phyloP scores from a whole-genome alignment of 768 basidiomycete genomes.

The Termitomyces sp. region DNA sequence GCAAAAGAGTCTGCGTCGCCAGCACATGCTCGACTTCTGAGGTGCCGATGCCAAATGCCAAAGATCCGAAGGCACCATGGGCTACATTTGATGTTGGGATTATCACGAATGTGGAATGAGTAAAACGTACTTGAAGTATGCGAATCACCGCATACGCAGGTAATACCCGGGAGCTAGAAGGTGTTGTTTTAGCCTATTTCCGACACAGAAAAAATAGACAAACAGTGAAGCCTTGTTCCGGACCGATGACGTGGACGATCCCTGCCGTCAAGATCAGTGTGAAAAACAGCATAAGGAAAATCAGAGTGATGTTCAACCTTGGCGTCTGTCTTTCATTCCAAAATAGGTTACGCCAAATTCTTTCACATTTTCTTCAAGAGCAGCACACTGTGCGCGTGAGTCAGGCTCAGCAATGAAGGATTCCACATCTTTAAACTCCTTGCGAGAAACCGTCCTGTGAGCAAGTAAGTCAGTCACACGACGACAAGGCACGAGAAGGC shows the following conservation, averaged over 20 bases:
- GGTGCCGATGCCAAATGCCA: conserved; percentile 92
- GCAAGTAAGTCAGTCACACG: conserved; percentile 5
- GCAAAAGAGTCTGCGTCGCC: conserved; percentile 85
- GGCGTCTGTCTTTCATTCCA: conserved; percentile 84
- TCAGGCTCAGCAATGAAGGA: conserved; percentile 83
- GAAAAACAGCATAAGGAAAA: neutral
- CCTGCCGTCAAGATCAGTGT: conserved; percentile 34
- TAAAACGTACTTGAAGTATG: conserved; percentile 78
- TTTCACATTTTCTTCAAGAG: conserved; percentile 86
- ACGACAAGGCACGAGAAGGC: neutral
- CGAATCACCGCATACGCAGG: conserved; percentile 89
- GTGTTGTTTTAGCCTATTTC: neutral
- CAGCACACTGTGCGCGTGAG: conserved; percentile 77
- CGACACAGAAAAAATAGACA: conserved; percentile 14
- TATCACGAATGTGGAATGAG: neutral
- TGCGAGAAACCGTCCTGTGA: conserved; percentile 67
- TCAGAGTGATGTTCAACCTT: conserved; percentile 49
- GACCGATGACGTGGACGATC: conserved; percentile 88
- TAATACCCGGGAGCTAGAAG: conserved; percentile 65
- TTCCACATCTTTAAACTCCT: conserved; percentile 66
- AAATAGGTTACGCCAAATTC: conserved; percentile 92
- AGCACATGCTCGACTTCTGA: conserved; percentile 94
- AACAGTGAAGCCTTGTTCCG: conserved; percentile 91
- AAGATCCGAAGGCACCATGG: conserved; percentile 89
- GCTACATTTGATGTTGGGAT: conserved; percentile 36